Base-by-base conservation (phyloP, 2,329 filamentous ascomycete species). In the Macrophomina pseudophaseolina region DNA sequence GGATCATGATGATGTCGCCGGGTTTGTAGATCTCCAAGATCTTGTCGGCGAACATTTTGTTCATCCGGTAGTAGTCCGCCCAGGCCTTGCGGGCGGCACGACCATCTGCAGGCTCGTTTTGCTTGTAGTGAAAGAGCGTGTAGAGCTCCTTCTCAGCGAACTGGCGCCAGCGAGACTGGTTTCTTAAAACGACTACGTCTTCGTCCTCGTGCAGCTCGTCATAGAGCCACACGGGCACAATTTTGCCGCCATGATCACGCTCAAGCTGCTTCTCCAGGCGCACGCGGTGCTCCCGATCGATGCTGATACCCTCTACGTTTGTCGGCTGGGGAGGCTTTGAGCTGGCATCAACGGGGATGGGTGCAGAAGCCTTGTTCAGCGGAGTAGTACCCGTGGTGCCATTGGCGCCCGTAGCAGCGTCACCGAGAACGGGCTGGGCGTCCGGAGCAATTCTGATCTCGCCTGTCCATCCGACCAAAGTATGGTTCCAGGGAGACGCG, bases 101-200 rank as follows among this genome's bases (percentile, higher is more conserved):
- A 42, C 93, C 93, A 76, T 97, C 92, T 12, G 89, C 92, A 1
- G 94, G 93, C 76, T 94, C 92, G 75, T 97, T 92, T 75, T 95
- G 92, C 81, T 97, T 97, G 84, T 98, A 98, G 80, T 98, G 94
- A 76, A 97, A 93, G 9, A 97, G 86, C 1, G 92, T 93, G 81
- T 97, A 97, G 33, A 98, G 84, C 73, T 97, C 92, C 75, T 94
- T 89, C 81, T 97, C 93, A 16, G 94, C 93, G 78, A 95, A 98
- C 48, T 91, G 87, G 70, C 93, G 87, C 94, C 95, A 98, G 70
- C 93, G 86, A 38, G 85, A 84, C 81, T 97, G 94, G 72, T 97
- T 91, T 72, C 90, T 91, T 70, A 98, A 83, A 44, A 87, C 83
- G 62, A 94, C 87, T 46, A 83, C 81, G 42, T 92, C 91, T 42